These are phyloP conservation scores for Chlorella sp. DNA, from an alignment of 139 green algal species.

Conservation along the genomic window DNA sequence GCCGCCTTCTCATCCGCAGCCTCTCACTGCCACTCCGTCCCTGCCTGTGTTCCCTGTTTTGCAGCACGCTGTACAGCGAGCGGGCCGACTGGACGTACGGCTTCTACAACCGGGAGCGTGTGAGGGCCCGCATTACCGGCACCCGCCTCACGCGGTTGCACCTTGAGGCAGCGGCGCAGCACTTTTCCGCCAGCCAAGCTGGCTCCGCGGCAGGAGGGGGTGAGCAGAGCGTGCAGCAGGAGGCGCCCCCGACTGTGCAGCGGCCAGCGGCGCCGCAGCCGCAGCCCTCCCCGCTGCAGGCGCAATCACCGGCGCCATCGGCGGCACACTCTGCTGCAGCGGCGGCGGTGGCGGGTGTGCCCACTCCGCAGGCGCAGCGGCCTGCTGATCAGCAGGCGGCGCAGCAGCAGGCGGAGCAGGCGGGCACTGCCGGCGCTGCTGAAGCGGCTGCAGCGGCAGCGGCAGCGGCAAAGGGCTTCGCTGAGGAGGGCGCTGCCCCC, in stretches of 20 bases:
- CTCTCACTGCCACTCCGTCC: neutral
- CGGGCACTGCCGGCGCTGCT: no score
- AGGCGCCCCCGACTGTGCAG: neutral
- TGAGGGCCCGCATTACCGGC: neutral
- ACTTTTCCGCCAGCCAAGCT: neutral
- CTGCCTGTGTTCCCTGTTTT: neutral
- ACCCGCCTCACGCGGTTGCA: neutral
- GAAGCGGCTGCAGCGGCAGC: no score
- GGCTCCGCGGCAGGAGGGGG: neutral
- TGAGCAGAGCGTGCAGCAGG: neutral
- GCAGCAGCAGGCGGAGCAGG: no score
- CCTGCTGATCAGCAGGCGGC: no score
- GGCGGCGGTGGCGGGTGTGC: no score
- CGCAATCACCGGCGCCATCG: no score
- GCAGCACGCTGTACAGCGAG: conserved; percentile 2
- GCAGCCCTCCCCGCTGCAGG: neutral
- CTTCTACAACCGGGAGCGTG: neutral
- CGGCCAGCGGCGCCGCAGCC: neutral
- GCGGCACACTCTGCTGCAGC: no score
- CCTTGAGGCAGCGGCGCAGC: neutral
- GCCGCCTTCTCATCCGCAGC: no score
- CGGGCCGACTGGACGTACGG: neutral
- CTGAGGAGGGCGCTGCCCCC: no score
- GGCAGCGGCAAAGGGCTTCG: no score
- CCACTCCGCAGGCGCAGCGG: no score